Percentiles rank a stretch among this genome's conserved stretches.
phyloP scores from a whole-genome alignment of 176 grass and related monocot genomes.

The Musa troglodytarum region DNA sequence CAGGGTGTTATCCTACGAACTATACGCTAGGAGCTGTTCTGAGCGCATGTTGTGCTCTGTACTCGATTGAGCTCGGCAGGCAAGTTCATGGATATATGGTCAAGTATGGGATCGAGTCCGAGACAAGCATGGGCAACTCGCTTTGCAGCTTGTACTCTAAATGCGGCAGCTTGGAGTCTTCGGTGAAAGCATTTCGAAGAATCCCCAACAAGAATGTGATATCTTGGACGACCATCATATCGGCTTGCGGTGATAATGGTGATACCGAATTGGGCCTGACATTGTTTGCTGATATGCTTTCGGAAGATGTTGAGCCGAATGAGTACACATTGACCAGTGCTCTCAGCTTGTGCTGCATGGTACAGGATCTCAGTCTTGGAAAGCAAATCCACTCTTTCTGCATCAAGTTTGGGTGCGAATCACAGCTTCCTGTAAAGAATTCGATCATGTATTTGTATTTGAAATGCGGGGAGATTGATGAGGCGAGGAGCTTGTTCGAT shows the following conservation, averaged over 20 bases:
- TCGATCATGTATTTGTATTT: conserved; percentile 74
- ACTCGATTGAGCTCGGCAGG: conserved; percentile 29
- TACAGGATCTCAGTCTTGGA: conserved; percentile 49
- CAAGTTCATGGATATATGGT: conserved; percentile 56
- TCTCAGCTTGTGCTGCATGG: conserved; percentile 51
- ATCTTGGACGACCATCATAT: conserved; percentile 71
- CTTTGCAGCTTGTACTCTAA: conserved; percentile 60
- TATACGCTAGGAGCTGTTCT: conserved; percentile 46
- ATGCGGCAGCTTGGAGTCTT: conserved; percentile 41
- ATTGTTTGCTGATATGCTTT: conserved; percentile 60
- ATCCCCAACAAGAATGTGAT: conserved; percentile 64
- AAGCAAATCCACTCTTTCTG: conserved; percentile 67
- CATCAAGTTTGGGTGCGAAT: conserved; percentile 53
- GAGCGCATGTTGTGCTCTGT: conserved; percentile 30
- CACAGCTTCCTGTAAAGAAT: conserved; percentile 51
- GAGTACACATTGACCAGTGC: conserved; percentile 66
- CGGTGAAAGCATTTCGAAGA: conserved; percentile 36
- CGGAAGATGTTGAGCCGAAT: conserved; percentile 44
- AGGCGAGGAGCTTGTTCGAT: conserved; percentile 56
- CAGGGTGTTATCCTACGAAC: conserved; percentile 38
- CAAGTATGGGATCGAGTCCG: conserved; percentile 37
- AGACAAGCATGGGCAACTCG: conserved; percentile 55
- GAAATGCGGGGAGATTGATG: conserved; percentile 44
- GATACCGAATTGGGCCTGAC: conserved; percentile 44
- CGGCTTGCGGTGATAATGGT: conserved; percentile 54